phyloP scores from a whole-genome alignment of 495 filamentous ascomycete species.

The Hyaloscypha variabilis region DNA sequence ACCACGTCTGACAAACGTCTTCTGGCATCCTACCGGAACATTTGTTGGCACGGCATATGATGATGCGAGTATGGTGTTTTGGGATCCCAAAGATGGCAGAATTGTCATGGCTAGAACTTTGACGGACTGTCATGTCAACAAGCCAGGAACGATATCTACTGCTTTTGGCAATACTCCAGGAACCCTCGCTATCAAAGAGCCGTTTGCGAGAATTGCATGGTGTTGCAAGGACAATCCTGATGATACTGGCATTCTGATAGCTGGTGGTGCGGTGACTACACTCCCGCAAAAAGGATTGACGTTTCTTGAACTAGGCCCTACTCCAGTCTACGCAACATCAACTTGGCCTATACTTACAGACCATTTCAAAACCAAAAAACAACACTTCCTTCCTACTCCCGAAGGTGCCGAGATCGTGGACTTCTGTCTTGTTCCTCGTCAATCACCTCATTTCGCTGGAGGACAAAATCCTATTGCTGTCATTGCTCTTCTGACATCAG shows the following conservation, averaged over 20 bases:
- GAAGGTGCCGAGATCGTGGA: conserved; percentile 68
- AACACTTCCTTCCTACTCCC: conserved; percentile 74
- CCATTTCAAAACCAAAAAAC: conserved; percentile 74
- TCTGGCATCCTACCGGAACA: conserved; percentile 95
- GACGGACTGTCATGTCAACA: conserved; percentile 68
- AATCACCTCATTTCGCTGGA: conserved; percentile 82
- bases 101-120: conserved; percentile 82
- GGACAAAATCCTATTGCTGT: conserved; percentile 88
- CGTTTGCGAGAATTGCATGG: conserved; percentile 80
- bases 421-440: conserved; percentile 79
- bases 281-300: conserved; percentile 73
- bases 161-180: conserved; percentile 38
- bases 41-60: conserved; percentile 89
- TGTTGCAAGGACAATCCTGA: conserved; percentile 83
- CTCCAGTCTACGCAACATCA: conserved; percentile 87
- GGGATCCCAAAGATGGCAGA: conserved; percentile 92
- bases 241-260: conserved; percentile 86
- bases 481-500: conserved; percentile 76
- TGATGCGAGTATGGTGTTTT: conserved; percentile 86
- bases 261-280: conserved; percentile 71
- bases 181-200: conserved; percentile 61
- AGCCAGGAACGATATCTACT: conserved; percentile 40
- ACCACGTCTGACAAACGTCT: conserved; percentile 73
- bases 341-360: conserved; percentile 79
- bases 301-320: conserved; percentile 85